A percentile compares a stretch with the other conserved stretches of the same genome.
Conservation (phyloP, 192 early-diverging fungal genomes). For the Diversispora epigaea region DNA sequence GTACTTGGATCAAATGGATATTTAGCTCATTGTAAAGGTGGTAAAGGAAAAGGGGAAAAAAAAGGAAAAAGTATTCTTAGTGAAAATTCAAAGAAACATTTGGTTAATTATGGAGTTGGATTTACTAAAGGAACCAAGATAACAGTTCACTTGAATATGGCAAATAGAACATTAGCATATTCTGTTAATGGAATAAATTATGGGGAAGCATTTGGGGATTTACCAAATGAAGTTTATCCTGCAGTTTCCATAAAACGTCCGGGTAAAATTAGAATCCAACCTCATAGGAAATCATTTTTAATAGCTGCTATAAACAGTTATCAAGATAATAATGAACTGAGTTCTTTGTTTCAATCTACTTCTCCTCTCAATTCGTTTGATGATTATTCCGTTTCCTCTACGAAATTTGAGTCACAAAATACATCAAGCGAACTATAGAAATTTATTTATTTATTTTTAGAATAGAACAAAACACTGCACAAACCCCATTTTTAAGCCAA, state of each 20-base stretch:
- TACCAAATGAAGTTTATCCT: constrained; percentile 25
- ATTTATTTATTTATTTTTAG: no score
- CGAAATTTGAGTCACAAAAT: no score
- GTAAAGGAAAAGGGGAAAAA: not conserved
- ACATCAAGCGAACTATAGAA: no score
- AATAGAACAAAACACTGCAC: no score
- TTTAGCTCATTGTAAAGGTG: not conserved
- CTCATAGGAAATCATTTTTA: not conserved
- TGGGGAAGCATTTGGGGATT: constrained; percentile 1
- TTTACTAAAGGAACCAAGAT: not conserved
- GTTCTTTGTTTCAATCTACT: no score
- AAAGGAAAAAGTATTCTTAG: not conserved
- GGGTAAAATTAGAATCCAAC: not conserved
- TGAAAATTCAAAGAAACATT: not conserved
- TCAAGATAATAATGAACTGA: not conserved
- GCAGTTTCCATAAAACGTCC: constrained; percentile 3
- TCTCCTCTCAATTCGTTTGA: no score
- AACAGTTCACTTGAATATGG: constrained; percentile 28
- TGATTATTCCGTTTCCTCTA: no score
- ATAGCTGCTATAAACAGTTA: not conserved
- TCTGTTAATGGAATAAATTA: constrained; percentile 4
- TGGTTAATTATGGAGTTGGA: not conserved
- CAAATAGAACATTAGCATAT: constrained; percentile 7
- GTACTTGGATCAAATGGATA: constrained; percentile 5
- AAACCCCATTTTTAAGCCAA: no score